Conservation (phyloP, 2,329 filamentous ascomycete species). For the Fusarium zealandicum region DNA sequence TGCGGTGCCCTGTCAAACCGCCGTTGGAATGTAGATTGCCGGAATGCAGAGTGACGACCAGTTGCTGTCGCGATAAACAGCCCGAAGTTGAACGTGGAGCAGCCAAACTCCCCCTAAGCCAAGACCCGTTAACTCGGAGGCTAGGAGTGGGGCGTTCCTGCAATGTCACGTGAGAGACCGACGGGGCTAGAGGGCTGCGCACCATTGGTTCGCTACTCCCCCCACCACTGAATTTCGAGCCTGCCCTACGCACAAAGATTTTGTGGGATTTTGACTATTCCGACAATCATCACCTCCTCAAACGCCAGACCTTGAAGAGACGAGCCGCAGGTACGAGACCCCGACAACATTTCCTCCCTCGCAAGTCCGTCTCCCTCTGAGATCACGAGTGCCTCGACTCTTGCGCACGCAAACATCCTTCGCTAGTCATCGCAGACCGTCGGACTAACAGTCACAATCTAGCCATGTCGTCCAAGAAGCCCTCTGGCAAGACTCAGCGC, state of each 20-base stretch:
- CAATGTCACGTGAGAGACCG: constrained; percentile 39
- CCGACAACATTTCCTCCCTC: constrained; percentile 35
- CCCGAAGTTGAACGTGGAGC: constrained; percentile 32
- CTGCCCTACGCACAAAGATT: constrained; percentile 54
- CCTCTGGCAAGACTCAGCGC: constrained; percentile 62
- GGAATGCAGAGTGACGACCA: constrained; percentile 38
- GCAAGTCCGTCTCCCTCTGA: constrained; percentile 23
- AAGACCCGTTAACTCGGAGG: constrained; percentile 29
- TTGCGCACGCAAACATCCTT: constrained; percentile 10
- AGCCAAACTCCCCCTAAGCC: constrained; percentile 31
- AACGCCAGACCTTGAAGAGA: constrained; percentile 51
- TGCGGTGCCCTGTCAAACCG: constrained; percentile 23
- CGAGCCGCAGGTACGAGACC: constrained; percentile 53
- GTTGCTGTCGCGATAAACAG: constrained; percentile 38
- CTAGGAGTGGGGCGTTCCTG: constrained; percentile 7
- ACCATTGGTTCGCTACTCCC: constrained; percentile 49
- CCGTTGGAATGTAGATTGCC: constrained; percentile 36
- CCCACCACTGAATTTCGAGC: constrained; percentile 46
- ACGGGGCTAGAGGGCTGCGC: constrained; percentile 8
- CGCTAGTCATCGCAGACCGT: constrained; percentile 22
- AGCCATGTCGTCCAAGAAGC: constrained; percentile 56
- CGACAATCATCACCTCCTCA: constrained; percentile 48
- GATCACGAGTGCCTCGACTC: constrained; percentile 33
- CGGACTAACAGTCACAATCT: constrained; percentile 41
- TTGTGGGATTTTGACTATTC: constrained; percentile 49